Conservation (phyloP, 1,284 basidiomycete genomes). For the Xerocomus nothofagi region DNA sequence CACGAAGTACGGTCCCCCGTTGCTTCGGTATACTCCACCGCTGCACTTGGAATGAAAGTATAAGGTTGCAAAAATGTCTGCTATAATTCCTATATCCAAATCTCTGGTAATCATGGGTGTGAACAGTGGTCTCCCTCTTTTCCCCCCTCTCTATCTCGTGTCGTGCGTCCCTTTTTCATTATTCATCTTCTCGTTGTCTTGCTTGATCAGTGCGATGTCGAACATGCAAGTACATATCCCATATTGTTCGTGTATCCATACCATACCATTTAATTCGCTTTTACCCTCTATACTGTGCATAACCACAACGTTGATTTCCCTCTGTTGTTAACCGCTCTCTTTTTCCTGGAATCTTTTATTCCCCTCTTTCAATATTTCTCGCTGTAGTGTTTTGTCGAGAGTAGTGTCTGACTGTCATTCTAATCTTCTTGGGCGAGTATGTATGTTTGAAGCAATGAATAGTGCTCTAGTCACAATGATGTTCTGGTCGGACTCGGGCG, state of each 20-base stretch:
- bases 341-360: not conserved
- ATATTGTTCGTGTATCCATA: constrained; percentile 21
- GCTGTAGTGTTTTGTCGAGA: constrained; percentile 16
- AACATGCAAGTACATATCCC: constrained; percentile 16
- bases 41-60: constrained; percentile 37
- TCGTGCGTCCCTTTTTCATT: constrained; percentile 1
- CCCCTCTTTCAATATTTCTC: not conserved
- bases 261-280: constrained; percentile 26
- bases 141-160: not conserved
- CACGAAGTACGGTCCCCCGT: constrained; percentile 37
- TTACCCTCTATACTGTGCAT: constrained; percentile 25
- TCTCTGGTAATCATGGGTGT: constrained; percentile 27
- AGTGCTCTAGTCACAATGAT: not conserved
- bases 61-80: constrained; percentile 17
- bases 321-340: not conserved
- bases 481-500: no score
- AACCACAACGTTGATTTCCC: constrained; percentile 9
- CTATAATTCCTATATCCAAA: constrained; percentile 29
- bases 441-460: constrained; percentile 5
- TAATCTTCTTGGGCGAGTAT: constrained; percentile 22
- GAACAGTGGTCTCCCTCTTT: constrained; percentile 29
- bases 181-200: not conserved
- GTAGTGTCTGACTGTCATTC: constrained; percentile 13
- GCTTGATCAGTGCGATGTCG: constrained; percentile 3
- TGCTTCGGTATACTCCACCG: constrained; percentile 32